phyloP scores from a whole-genome alignment of 2,329 filamentous ascomycete genomes.

The Sporothrix pallida region DNA sequence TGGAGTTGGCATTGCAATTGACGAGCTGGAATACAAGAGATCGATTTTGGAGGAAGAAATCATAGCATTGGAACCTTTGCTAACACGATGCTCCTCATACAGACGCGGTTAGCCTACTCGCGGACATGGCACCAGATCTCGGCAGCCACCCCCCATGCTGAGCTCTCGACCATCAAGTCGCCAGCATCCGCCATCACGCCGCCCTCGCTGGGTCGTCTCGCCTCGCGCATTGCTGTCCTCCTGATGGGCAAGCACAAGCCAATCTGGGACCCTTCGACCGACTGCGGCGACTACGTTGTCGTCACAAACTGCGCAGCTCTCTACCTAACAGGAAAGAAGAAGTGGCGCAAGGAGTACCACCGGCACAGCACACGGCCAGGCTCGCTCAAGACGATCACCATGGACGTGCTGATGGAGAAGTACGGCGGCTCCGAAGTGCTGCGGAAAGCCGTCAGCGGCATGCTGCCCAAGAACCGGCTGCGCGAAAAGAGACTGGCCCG shows the following conservation, averaged over 20 bases:
- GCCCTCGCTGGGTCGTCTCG: conserved; percentile 87
- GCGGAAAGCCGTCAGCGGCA: conserved; percentile 89
- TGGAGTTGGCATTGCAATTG: not conserved
- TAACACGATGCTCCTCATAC: conserved; percentile 16
- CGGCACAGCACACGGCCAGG: conserved; percentile 90
- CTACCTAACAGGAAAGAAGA: conserved; percentile 89
- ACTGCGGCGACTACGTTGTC: conserved; percentile 99
- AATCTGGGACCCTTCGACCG: conserved; percentile 94
- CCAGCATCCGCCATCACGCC: conserved; percentile 60
- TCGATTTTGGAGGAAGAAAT: not conserved
- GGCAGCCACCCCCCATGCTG: conserved; percentile 69
- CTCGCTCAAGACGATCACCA: conserved; percentile 82
- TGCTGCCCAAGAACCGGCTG: conserved; percentile 96
- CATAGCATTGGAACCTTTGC: not conserved
- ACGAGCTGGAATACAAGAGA: no score
- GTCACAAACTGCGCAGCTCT: conserved; percentile 87
- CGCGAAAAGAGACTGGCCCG: conserved; percentile 84
- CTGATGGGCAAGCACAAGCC: conserved; percentile 99
- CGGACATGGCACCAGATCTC: conserved; percentile 90
- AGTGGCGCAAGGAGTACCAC: conserved; percentile 94
- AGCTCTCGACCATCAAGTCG: conserved; percentile 60
- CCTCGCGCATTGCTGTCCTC: conserved; percentile 81
- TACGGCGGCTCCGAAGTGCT: conserved; percentile 91
- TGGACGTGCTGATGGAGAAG: conserved; percentile 94
- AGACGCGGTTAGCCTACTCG: conserved; percentile 97